Evolutionary conservation across 179 eudicot species (phyloP), one percentile per base, ranked within the genome.

Genomic region (Silene coronaria): DNA sequence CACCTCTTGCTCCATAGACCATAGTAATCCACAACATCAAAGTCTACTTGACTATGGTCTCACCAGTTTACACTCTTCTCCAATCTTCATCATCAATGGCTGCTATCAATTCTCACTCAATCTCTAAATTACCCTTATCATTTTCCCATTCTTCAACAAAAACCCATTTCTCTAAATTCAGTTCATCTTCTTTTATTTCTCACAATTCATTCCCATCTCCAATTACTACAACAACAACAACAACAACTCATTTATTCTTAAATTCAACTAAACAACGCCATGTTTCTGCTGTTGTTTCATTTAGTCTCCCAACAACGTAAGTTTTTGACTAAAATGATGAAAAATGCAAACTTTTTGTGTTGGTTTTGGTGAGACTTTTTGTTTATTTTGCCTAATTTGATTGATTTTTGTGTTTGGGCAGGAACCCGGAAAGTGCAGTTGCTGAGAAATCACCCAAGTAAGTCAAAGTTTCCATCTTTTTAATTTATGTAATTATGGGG

Each of bases 391-490:
- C 23, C 45, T 45, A 21, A 3, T 22, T 48, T 71, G 13, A 53
- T 53, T 53, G 26, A 11, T 57, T n/a, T 16, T 57, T 55, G 3
- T 55, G 59, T 19, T 55, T 78, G 6, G 68, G 81, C 89, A 91
- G 95, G 80, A 82, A 77, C 12, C 82, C 89, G 16, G 91, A 88
- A 65, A 81, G 85, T 79, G 84, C 75, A 70, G 42, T 84, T 67
- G 75, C 81, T 67, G 92, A 83, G 67, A 81, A 86, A 84, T 67
- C 78, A 46, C 90, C 96, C 77, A 84, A 85, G 97, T 92, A 86
- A 87, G 97, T 85, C 68, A 28, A 55, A 70, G 14, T 17, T 75
- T 62, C 27, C 0, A 12, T 12, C 83, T 66, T 73, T 63, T 17
- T 55, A 23, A 14, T 27, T 1, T 9, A 57, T 72, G 48, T 32